Evolutionary conservation across 176 grass and related monocot genomes (phyloP).

Genomic region (Aegilops longissima): DNA sequence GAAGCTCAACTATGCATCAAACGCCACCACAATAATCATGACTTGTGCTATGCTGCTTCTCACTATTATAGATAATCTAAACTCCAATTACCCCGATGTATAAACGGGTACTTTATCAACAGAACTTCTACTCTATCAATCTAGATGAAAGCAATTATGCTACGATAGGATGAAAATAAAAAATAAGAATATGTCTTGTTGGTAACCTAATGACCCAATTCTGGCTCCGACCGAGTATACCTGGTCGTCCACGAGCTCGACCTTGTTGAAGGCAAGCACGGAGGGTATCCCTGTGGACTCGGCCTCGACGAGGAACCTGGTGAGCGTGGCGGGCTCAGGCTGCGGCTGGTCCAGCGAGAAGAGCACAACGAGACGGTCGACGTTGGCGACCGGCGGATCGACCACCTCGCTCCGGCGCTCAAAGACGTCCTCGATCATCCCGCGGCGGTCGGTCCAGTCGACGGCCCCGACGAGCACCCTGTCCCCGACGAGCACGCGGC

Average conservation of each 20-base stretch:
- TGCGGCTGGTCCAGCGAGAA: slow-evolving; percentile 79
- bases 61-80: not conserved
- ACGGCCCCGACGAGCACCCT: slow-evolving; percentile 66
- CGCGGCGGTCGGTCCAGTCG: slow-evolving; percentile 74
- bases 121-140: not conserved
- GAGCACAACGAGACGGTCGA: slow-evolving; percentile 70
- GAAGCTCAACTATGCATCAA: not conserved
- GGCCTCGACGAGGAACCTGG: slow-evolving; percentile 90
- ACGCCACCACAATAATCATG: not conserved
- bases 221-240: slow-evolving; percentile 18
- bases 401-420: slow-evolving; percentile 60
- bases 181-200: not conserved
- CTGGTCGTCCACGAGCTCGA: slow-evolving; percentile 74
- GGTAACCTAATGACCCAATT: not conserved
- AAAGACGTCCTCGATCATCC: slow-evolving; percentile 89
- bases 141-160: not conserved
- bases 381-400: slow-evolving; percentile 85
- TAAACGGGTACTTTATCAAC: too few species aligned
- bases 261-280: slow-evolving; percentile 78
- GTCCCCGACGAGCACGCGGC: slow-evolving; percentile 86
- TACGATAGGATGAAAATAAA: not conserved
- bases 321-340: slow-evolving; percentile 77
- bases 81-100: too few species aligned
- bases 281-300: slow-evolving; percentile 71
- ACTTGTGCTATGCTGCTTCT: not conserved